A percentile compares a stretch with the other conserved stretches of the same genome.
These are phyloP conservation scores for Neurospora sp. DNA, from an alignment of 495 filamentous ascomycete genomes.

Conservation along the genomic window DNA sequence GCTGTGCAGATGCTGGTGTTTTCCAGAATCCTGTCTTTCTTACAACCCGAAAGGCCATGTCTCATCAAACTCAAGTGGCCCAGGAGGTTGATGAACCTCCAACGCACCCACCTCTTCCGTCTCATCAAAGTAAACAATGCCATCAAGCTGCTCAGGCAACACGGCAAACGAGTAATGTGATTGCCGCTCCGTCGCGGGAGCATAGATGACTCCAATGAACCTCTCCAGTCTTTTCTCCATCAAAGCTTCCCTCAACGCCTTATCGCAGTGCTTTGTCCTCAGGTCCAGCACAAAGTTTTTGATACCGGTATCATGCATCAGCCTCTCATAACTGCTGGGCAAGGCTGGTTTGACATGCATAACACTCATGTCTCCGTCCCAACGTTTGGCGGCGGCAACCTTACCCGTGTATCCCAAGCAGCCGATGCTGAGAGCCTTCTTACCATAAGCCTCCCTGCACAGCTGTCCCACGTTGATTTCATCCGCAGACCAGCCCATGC, in stretches of 20 bases:
- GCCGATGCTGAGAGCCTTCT: slow-evolving; percentile 40
- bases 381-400: slow-evolving; percentile 45
- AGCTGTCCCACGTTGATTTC: slow-evolving; percentile 50
- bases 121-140: slow-evolving; percentile 46
- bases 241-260: slow-evolving; percentile 30
- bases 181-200: slow-evolving; percentile 41
- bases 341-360: slow-evolving; percentile 30
- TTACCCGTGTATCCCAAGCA: slow-evolving; percentile 46
- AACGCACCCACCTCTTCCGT: slow-evolving; percentile 41
- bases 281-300: slow-evolving; percentile 42
- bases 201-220: slow-evolving; percentile 54
- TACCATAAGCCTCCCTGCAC: slow-evolving; percentile 39
- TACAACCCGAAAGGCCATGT: slow-evolving; percentile 51
- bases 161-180: slow-evolving; percentile 47
- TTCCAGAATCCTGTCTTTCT: background rate
- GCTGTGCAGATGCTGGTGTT: background rate
- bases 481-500: slow-evolving; percentile 39
- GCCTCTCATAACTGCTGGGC: slow-evolving; percentile 23
- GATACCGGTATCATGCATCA: slow-evolving; percentile 25
- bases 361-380: slow-evolving; percentile 48
- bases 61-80: slow-evolving; percentile 34
- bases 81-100: slow-evolving; percentile 41
- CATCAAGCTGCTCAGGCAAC: slow-evolving; percentile 48
- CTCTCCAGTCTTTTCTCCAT: slow-evolving; percentile 35
- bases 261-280: slow-evolving; percentile 26